Conservation (phyloP, 306 rosid species). For the Pyrus pyrifolia region DNA sequence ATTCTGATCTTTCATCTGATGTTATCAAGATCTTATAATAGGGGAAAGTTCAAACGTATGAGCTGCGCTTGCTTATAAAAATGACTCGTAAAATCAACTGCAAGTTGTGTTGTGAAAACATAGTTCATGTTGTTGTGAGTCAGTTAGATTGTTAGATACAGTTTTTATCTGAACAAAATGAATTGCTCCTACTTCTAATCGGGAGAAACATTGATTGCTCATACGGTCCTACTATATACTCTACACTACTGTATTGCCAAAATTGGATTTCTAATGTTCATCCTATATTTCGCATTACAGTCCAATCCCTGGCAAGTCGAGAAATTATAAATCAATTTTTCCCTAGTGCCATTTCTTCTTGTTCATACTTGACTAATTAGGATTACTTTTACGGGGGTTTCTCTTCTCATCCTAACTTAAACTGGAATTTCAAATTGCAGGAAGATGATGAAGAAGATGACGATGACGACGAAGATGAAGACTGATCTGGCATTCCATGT, state of each 20-base stretch:
- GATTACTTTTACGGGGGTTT: neutral
- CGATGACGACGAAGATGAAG: slow-evolving; percentile 18
- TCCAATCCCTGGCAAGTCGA: neutral
- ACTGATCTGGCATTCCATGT: slow-evolving; percentile 7
- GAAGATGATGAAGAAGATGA: slow-evolving; percentile 20
- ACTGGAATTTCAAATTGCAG: neutral
- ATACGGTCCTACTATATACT: too few relatives aligned
- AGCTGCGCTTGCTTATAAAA: neutral
- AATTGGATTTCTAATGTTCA: neutral
- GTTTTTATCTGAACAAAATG: neutral
- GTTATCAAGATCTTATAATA: neutral
- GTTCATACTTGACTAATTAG: neutral
- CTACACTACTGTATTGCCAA: too few relatives aligned
- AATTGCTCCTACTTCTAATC: neutral
- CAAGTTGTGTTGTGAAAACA: neutral
- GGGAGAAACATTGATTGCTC: too few relatives aligned
- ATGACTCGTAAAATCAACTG: neutral
- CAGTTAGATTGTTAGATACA: too few relatives aligned
- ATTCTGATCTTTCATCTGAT: neutral
- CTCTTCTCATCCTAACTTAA: neutral
- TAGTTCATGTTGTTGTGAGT: neutral
- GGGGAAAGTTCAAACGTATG: neutral
- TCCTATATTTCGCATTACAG: neutral
- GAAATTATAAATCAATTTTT: neutral
- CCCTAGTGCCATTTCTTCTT: neutral